These are phyloP conservation scores for Fragaria ananassa DNA, from an alignment of 306 rosid species.

Conservation along the genomic window DNA sequence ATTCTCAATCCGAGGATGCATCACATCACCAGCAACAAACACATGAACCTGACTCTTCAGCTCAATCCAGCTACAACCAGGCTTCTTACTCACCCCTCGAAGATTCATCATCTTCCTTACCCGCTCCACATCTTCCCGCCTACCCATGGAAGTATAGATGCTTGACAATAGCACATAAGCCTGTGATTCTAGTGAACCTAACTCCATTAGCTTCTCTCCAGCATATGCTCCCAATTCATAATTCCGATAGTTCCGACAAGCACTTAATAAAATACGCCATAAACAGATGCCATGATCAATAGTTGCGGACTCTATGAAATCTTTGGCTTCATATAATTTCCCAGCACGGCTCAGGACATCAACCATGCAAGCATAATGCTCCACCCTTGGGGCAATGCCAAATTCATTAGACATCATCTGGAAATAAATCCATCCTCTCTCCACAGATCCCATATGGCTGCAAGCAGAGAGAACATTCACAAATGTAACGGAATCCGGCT, in stretches of 20 bases:
- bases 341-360: conserved; percentile 87
- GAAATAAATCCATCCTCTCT: conserved; percentile 64
- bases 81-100: conserved; percentile 76
- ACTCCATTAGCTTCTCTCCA: conserved; percentile 74
- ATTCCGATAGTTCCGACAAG: conserved; percentile 69
- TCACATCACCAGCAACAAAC: conserved; percentile 77
- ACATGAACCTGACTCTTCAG: conserved; percentile 71
- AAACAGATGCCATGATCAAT: conserved; percentile 65
- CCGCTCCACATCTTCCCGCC: conserved; percentile 67
- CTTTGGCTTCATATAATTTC: conserved; percentile 65
- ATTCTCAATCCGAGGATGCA: conserved; percentile 68
- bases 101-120: conserved; percentile 68
- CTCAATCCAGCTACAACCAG: conserved; percentile 95
- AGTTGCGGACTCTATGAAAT: conserved; percentile 70
- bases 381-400: conserved; percentile 52
- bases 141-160: conserved; percentile 64
- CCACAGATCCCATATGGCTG: conserved; percentile 82
- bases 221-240: conserved; percentile 73
- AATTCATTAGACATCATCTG: conserved; percentile 62
- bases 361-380: conserved; percentile 91
- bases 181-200: conserved; percentile 75
- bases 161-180: conserved; percentile 70
- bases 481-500: conserved; percentile 65
- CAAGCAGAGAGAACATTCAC: conserved; percentile 77
- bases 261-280: conserved; percentile 82